Percentiles rank a stretch among this genome's conserved stretches.
Conservation (phyloP, 306 rosid species). For the Castanospermum australe region DNA sequence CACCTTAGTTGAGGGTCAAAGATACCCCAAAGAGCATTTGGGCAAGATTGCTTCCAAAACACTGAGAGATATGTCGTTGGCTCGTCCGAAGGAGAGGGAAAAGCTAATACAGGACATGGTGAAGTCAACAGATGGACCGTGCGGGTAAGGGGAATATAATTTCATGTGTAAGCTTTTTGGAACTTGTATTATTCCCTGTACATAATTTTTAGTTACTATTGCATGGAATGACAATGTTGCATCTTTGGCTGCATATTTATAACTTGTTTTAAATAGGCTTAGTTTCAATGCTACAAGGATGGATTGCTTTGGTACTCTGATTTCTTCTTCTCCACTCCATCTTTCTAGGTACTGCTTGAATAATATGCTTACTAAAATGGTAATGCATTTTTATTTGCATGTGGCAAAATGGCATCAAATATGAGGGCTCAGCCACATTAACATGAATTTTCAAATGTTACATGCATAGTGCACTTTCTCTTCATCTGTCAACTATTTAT, state of each 20-base stretch:
- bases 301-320: background rate
- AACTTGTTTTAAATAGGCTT: background rate
- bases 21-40: slow-evolving; percentile 53
- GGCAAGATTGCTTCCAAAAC: background rate
- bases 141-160: slow-evolving; percentile 50
- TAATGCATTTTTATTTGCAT: background rate
- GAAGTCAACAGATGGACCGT: slow-evolving; percentile 51
- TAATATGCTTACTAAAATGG: background rate
- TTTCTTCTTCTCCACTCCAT: background rate
- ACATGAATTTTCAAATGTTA: background rate
- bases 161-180: background rate
- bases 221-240: background rate
- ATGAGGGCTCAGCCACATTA: background rate
- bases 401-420: background rate
- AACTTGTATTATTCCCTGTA: background rate
- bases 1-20: slow-evolving; percentile 61
- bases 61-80: slow-evolving; percentile 43
- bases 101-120: slow-evolving; percentile 36
- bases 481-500: background rate
- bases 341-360: background rate
- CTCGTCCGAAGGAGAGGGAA: slow-evolving; percentile 28
- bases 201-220: background rate
- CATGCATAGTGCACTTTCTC: background rate
- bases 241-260: background rate
- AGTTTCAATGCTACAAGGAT: background rate